Conservation (phyloP, 257 asterid species). For the Schizonepeta tenuifolia region DNA sequence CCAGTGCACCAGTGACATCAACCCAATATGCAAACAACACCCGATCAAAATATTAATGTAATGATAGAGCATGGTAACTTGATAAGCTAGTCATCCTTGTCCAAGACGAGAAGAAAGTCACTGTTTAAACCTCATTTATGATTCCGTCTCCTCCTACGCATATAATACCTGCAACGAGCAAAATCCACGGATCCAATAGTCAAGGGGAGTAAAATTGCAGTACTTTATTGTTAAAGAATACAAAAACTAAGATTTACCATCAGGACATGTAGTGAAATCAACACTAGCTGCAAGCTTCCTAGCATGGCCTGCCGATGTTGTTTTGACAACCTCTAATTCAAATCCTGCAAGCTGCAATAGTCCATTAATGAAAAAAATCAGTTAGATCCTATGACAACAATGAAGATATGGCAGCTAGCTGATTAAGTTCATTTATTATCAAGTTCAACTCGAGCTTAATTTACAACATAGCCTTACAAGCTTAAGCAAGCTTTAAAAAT, state of each 20-base stretch:
- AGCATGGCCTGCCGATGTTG: constrained; percentile 98
- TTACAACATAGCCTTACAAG: neutral
- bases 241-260: constrained; percentile 58
- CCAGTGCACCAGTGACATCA: constrained; percentile 19
- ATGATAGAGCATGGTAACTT: constrained; percentile 19
- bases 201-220: constrained; percentile 26
- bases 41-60: constrained; percentile 8
- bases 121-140: constrained; percentile 80
- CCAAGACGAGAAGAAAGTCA: constrained; percentile 28
- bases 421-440: too few species aligned
- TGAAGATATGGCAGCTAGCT: constrained; percentile 24
- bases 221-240: constrained; percentile 15
- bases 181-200: constrained; percentile 31
- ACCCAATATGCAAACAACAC: constrained; percentile 11
- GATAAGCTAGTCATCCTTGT: constrained; percentile 28
- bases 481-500: neutral
- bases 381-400: constrained; percentile 24
- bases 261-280: constrained; percentile 96
- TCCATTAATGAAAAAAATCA: constrained; percentile 25
- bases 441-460: too few species aligned
- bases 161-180: constrained; percentile 73
- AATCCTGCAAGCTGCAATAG: constrained; percentile 91
- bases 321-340: constrained; percentile 89
- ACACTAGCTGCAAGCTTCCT: constrained; percentile 86
- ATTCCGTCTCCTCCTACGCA: constrained; percentile 99